Base-by-base conservation (phyloP, 495 filamentous ascomycete genomes). In the Entonaema liquescens region DNA sequence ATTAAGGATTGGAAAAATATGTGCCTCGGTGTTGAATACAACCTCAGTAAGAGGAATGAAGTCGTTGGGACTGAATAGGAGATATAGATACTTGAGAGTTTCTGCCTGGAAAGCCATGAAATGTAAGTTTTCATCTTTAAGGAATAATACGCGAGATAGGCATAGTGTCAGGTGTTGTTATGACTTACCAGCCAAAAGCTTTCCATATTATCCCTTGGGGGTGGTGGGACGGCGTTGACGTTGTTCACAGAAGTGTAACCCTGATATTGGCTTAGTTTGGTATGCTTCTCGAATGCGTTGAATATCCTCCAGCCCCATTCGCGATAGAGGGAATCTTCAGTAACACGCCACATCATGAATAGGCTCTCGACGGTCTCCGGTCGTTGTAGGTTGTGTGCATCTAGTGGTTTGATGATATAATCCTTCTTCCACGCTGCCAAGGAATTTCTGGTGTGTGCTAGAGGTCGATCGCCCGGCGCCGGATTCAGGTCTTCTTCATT, bases 231-330 rank as follows among this genome's bases (percentile, higher is more conserved):
- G 8, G 79, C 72, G 35, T 88, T 83, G 8, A 89, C 90, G 65
- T 89, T 86, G 33, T 83, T 83, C 15, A 94, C 80, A 36, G 88
- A 90, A 9, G 88, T 91, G 70, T 91, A 94, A 5, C 87, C 86
- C 28, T 82, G 74, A 11, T 29, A 23, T 44, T 40, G 35, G 53
- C 62, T 40, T 3, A 90, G 82, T 9, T 85, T 83, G 0, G 88
- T 91, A 76, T 93, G 83, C 56, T 85, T 84, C 63, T 90, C 76
- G 76, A 94, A 93, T 0, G 85, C 81, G 73, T 91, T 84, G 79
- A 94, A 94, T 80, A 93, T 93, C 71, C 91, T 84, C 92, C 92
- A 94, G 8, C 92, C 92, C 92, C 91, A 93, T 59, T 93, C 81
- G 1, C 92, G 86, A 76, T 94, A 94, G 54, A 85, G 88, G 21